These are phyloP conservation scores for Udeniomyces megalosporus DNA, from an alignment of 768 basidiomycete species.

Conservation along the genomic window DNA sequence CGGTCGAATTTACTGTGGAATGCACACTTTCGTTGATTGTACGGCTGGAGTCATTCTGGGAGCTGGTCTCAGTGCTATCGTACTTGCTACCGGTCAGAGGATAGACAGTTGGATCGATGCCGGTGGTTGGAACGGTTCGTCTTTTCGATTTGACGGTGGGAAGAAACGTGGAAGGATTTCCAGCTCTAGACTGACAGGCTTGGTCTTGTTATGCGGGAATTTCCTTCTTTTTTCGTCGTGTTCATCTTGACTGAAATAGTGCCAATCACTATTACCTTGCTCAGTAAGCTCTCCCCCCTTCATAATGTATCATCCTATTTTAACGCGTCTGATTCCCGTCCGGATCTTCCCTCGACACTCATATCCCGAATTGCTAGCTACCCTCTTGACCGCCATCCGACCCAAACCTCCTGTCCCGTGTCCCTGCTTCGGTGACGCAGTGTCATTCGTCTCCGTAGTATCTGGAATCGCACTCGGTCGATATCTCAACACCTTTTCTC, in stretches of 20 bases:
- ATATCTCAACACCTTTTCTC: conserved; percentile 36
- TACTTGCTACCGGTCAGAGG: conserved; percentile 22
- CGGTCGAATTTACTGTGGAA: conserved; percentile 65
- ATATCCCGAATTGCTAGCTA: conserved; percentile 35
- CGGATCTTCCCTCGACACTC: background rate
- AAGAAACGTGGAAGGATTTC: too few species aligned
- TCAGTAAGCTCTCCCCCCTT: background rate
- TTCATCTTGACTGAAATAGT: conserved; percentile 13
- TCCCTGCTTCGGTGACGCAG: conserved; percentile 95
- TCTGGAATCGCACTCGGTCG: conserved; percentile 52
- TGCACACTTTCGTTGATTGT: conserved; percentile 53
- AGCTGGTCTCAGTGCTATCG: background rate
- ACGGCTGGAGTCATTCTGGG: conserved; percentile 21
- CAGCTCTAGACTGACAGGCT: too few species aligned
- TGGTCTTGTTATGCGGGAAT: background rate
- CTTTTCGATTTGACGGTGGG: background rate
- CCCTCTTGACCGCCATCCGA: background rate
- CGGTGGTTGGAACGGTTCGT: conserved; percentile 26
- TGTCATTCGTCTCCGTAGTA: conserved; percentile 74
- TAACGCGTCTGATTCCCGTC: too few species aligned
- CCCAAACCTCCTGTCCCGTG: conserved; percentile 93
- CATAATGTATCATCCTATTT: background rate
- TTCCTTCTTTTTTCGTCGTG: background rate
- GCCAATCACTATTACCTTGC: conserved; percentile 19
- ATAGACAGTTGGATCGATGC: conserved; percentile 33